Conservation (phyloP, 805 yeast genomes). For the Candida cerambycidarum region DNA sequence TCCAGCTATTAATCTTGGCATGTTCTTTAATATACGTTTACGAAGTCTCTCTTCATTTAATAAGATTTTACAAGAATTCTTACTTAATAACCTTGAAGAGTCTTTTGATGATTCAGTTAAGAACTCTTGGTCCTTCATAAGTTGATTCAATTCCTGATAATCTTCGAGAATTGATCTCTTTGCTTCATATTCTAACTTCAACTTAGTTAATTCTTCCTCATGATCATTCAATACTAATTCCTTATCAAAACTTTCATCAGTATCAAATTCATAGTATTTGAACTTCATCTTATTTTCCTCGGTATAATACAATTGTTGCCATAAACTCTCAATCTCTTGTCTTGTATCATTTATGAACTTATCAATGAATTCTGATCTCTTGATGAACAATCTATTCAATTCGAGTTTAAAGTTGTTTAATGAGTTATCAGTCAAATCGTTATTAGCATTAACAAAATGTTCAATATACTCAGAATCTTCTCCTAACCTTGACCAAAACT, state of each 20-base stretch:
- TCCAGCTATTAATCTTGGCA: slow-evolving; percentile 62
- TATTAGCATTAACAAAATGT: slow-evolving; percentile 46
- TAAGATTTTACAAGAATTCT: slow-evolving; percentile 76
- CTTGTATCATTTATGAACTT: slow-evolving; percentile 66
- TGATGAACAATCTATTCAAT: slow-evolving; percentile 53
- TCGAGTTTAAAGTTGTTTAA: slow-evolving; percentile 56
- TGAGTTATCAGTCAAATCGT: slow-evolving; percentile 46
- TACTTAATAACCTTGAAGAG: slow-evolving; percentile 71
- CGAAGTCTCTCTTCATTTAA: slow-evolving; percentile 78
- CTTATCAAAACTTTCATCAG: slow-evolving; percentile 45
- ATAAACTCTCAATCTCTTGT: slow-evolving; percentile 54
- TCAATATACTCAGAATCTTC: slow-evolving; percentile 43
- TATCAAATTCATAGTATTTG: slow-evolving; percentile 30
- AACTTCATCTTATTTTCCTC: slow-evolving; percentile 51
- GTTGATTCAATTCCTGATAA: slow-evolving; percentile 54
- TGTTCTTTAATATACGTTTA: slow-evolving; percentile 59
- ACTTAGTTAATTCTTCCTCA: slow-evolving; percentile 56
- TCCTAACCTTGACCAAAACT: slow-evolving; percentile 58
- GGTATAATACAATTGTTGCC: slow-evolving; percentile 63
- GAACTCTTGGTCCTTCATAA: slow-evolving; percentile 59
- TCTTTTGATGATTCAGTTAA: slow-evolving; percentile 73
- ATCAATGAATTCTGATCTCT: slow-evolving; percentile 64
- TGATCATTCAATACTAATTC: slow-evolving; percentile 64
- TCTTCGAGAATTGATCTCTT: slow-evolving; percentile 56
- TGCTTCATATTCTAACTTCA: slow-evolving; percentile 50